These are phyloP conservation scores for Nitzschia inconspicua DNA, from an alignment of 108 stramenopile genomes.

Conservation along the genomic window DNA sequence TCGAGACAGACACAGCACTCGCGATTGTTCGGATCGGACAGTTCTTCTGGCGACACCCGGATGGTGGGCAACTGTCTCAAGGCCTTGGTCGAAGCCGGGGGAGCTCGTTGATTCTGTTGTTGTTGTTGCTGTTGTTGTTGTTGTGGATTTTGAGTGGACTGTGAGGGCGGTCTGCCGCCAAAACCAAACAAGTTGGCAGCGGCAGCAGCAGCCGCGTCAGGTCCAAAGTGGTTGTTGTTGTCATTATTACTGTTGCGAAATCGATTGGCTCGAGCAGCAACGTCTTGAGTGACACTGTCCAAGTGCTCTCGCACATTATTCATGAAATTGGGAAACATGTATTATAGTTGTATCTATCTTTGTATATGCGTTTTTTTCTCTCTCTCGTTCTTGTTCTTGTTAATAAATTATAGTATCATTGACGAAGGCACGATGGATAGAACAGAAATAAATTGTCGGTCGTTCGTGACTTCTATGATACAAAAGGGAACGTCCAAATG, in stretches of 20 bases:
- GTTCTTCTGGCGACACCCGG: slow-evolving; percentile 48
- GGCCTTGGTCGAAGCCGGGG: slow-evolving; percentile 25
- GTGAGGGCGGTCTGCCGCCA: not conserved
- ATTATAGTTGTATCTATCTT: no score
- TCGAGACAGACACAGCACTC: slow-evolving; percentile 86
- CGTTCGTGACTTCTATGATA: no score
- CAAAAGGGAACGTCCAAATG: no score
- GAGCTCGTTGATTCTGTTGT: slow-evolving; percentile 1
- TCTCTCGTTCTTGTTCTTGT: no score
- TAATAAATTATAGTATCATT: no score
- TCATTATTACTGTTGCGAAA: not conserved
- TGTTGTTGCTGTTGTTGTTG: not conserved
- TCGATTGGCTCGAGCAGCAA: no score
- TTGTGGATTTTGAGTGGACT: not conserved
- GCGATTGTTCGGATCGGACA: slow-evolving; percentile 60
- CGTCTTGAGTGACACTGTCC: not conserved
- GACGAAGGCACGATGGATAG: no score
- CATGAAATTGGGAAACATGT: slow-evolving; percentile 4
- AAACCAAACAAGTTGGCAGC: not conserved
- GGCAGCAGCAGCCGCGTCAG: not conserved
- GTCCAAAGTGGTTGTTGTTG: slow-evolving; percentile 2
- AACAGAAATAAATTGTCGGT: no score
- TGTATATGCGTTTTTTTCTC: no score
- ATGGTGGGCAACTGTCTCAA: slow-evolving; percentile 34
- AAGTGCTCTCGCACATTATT: not conserved